A percentile compares a stretch with the other conserved stretches of the same genome.
Conservation (phyloP, 1,284 basidiomycete species). For the Papiliotrema nemorosa region DNA sequence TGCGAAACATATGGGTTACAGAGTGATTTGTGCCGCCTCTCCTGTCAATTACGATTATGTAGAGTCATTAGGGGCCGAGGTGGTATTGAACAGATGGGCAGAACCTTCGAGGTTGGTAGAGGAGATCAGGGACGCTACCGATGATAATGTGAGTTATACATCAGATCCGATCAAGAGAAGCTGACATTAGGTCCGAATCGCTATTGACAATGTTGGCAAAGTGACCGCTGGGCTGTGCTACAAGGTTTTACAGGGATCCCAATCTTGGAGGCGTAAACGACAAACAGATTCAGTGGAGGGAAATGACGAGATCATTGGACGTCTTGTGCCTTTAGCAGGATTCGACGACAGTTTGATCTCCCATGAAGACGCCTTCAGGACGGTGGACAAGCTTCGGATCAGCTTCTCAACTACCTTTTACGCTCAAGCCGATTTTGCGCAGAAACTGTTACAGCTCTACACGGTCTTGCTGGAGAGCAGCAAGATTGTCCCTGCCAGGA, state of each 20-base stretch:
- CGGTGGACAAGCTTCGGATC: slow-evolving; percentile 18
- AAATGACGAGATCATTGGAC: not conserved
- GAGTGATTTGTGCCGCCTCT: slow-evolving; percentile 50
- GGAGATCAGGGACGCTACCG: slow-evolving; percentile 25
- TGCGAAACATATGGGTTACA: slow-evolving; percentile 47
- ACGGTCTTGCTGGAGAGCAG: slow-evolving; percentile 29
- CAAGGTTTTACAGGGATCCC: slow-evolving; percentile 32
- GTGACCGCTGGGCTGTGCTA: slow-evolving; percentile 21
- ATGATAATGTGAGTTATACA: slow-evolving; percentile 34
- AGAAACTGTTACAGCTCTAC: slow-evolving; percentile 30
- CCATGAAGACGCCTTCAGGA: slow-evolving; percentile 21
- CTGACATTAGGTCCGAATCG: slow-evolving; percentile 14
- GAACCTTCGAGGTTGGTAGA: slow-evolving; percentile 24
- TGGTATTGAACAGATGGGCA: slow-evolving; percentile 47
- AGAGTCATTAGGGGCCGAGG: slow-evolving; percentile 48
- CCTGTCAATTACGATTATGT: slow-evolving; percentile 43
- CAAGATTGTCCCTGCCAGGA: slow-evolving; percentile 33
- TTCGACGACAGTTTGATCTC: slow-evolving; percentile 20
- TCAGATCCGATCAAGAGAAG: slow-evolving; percentile 3
- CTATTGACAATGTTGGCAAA: slow-evolving; percentile 26
- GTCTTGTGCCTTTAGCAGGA: slow-evolving; percentile 24
- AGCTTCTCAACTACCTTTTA: slow-evolving; percentile 27
- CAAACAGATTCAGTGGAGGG: slow-evolving; percentile 16
- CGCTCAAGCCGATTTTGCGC: slow-evolving; percentile 30
- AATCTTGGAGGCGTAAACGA: slow-evolving; percentile 19